These are phyloP conservation scores for Striga asiatica DNA, from an alignment of 257 asterid species.

Conservation along the genomic window DNA sequence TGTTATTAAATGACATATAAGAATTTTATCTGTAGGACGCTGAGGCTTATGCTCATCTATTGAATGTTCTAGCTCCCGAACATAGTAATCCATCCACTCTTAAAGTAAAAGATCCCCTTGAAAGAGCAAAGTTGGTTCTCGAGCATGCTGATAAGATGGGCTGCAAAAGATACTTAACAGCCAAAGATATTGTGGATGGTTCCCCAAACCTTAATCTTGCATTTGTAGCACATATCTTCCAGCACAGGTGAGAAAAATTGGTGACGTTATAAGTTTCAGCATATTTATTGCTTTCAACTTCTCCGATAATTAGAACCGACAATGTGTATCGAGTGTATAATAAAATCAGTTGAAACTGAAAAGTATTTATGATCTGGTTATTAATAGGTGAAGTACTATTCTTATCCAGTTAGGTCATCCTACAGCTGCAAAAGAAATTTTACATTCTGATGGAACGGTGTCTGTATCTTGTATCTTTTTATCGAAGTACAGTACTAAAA, in stretches of 20 bases:
- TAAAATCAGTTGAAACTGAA: background rate
- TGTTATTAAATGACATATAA: conserved; percentile 3
- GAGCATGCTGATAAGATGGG: conserved; percentile 99
- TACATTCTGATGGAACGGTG: background rate
- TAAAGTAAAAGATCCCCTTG: conserved; percentile 48
- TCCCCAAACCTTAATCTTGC: conserved; percentile 97
- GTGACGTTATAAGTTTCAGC: background rate
- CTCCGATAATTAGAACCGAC: background rate
- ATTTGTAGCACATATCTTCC: conserved; percentile 93
- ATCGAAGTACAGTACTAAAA: background rate
- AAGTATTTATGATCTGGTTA: background rate
- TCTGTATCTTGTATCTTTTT: conserved; percentile 1
- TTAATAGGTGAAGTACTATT: background rate
- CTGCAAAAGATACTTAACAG: conserved; percentile 87
- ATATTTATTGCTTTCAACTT: background rate
- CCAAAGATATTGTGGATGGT: conserved; percentile 94
- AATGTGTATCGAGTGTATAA: background rate
- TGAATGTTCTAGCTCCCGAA: conserved; percentile 92
- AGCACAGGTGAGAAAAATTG: conserved; percentile 58
- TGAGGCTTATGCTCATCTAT: conserved; percentile 85
- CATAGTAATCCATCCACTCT: conserved; percentile 59
- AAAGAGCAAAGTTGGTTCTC: conserved; percentile 86
- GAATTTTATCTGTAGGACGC: conserved; percentile 58
- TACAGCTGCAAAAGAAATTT: too few relatives aligned
- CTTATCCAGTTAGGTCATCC: too few relatives aligned